Percentiles rank a stretch among this genome's conserved stretches.
These are phyloP conservation scores for Shiraia sp. DNA, from an alignment of 2,329 filamentous ascomycete species.

Conservation along the genomic window DNA sequence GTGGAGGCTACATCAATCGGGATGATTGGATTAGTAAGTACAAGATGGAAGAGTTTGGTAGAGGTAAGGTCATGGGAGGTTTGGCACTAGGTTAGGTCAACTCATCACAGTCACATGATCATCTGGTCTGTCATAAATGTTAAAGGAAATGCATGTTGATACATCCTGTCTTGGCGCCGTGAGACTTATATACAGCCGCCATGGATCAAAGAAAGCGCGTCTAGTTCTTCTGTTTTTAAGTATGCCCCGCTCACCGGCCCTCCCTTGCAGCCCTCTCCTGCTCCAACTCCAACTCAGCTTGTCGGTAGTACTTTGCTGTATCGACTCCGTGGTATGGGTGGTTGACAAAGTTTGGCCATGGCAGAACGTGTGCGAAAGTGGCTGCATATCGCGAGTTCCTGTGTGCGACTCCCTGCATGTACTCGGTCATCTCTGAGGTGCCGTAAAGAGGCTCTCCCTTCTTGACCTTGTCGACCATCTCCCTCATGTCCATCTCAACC, in stretches of 20 bases:
- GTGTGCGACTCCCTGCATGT: slow-evolving; percentile 91
- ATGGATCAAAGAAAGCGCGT: slow-evolving; percentile 19
- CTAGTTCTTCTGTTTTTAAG: slow-evolving; percentile 9
- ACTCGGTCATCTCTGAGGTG: slow-evolving; percentile 73
- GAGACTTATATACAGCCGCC: slow-evolving; percentile 32
- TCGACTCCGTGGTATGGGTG: slow-evolving; percentile 87
- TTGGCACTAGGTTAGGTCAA: slow-evolving; percentile 9
- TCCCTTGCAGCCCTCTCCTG: slow-evolving; percentile 57
- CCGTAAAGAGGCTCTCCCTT: slow-evolving; percentile 88
- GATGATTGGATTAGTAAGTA: slow-evolving; percentile 33
- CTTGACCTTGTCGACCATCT: slow-evolving; percentile 98
- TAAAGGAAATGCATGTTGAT: slow-evolving; percentile 31
- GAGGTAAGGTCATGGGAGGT: slow-evolving; percentile 15
- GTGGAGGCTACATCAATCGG: slow-evolving; percentile 70
- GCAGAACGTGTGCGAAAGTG: slow-evolving; percentile 79
- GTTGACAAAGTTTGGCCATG: slow-evolving; percentile 99
- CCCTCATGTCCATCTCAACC: slow-evolving; percentile 92
- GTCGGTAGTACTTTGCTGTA: slow-evolving; percentile 96
- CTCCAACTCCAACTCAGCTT: slow-evolving; percentile 92
- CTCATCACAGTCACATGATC: neutral
- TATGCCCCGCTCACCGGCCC: slow-evolving; percentile 5
- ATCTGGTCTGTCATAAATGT: neutral
- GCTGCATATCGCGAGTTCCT: slow-evolving; percentile 91
- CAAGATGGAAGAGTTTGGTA: slow-evolving; percentile 21
- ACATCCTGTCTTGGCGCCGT: slow-evolving; percentile 29